Conservation (phyloP, 495 filamentous ascomycete species). For the Talaromyces thailandensis region DNA sequence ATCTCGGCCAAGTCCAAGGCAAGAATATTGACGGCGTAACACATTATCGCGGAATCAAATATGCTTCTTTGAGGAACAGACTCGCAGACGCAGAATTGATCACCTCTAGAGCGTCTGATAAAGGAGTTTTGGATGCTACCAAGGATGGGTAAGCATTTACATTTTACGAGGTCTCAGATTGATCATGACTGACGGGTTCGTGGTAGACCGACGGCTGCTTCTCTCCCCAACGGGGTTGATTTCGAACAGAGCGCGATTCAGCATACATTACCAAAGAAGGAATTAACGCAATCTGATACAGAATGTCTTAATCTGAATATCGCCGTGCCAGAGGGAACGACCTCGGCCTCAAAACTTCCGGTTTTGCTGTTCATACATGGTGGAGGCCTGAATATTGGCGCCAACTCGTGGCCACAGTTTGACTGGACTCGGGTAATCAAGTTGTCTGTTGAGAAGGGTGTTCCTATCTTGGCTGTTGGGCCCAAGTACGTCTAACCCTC, state of each 20-base stretch:
- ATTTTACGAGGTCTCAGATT: neutral
- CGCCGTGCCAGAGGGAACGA: slow-evolving; percentile 22
- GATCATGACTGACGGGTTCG: neutral
- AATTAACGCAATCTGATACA: slow-evolving; percentile 18
- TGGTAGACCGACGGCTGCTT: slow-evolving; percentile 18
- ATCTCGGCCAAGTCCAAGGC: slow-evolving; percentile 17
- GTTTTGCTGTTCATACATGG: slow-evolving; percentile 40
- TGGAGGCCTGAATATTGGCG: slow-evolving; percentile 29
- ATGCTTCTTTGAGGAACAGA: slow-evolving; percentile 22
- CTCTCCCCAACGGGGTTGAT: slow-evolving; percentile 16
- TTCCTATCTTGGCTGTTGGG: slow-evolving; percentile 32
- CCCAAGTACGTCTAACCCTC: slow-evolving; percentile 26
- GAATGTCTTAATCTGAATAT: slow-evolving; percentile 39
- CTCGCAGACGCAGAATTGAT: slow-evolving; percentile 20
- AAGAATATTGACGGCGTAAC: slow-evolving; percentile 15
- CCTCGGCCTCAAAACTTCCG: slow-evolving; percentile 23
- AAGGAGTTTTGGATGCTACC: slow-evolving; percentile 18
- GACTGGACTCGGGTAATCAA: slow-evolving; percentile 27
- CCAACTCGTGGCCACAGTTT: slow-evolving; percentile 32
- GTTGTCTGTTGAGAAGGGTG: slow-evolving; percentile 27
- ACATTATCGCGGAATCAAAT: slow-evolving; percentile 25
- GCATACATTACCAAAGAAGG: slow-evolving; percentile 20
- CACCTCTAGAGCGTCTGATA: slow-evolving; percentile 11
- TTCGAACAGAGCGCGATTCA: slow-evolving; percentile 20
- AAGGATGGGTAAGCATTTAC: slow-evolving; percentile 16